Evolutionary conservation across 169 alveolate genomes (phyloP), one percentile per base, ranked within the genome.

Genomic region (Cryptosporidium parvum): DNA sequence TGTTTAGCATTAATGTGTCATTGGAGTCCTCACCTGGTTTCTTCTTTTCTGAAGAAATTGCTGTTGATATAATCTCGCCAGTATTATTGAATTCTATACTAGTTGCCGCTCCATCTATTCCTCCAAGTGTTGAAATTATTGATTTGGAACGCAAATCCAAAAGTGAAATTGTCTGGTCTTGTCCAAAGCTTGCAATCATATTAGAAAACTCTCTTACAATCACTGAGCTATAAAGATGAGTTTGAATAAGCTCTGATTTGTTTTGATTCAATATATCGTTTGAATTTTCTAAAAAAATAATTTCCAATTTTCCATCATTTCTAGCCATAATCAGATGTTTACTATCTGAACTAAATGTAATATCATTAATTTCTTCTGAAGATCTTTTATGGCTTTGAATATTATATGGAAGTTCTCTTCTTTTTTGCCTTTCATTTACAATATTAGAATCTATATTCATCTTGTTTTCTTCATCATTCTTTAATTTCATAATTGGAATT

Each of bases 181-280:
- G 70, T 26, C 89, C 89, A 62, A 80, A 80, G 29, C 89, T 80
- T 14, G 89, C 89, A 5, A 80, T n/a, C 4, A 62, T 12, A 80
- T 62, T 39, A 6, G 89, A 58, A 12, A 73, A 80, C 23, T 80
- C 89, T 21, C 16, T 59, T 4, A 80, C 69, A 35, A 59, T 14
- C 8, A 12, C 14, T 42, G 89, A 37, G 70, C 89, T 67, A 29
- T 42, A 80, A 7, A 80, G 67, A 33, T 80, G 89, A 1, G 71
- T n/a, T 10, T 42, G 71, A 58, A 52, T 56, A 14, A 73, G 68
- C 44, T 73, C 70, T 33, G 86, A 73, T 3, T 52, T 52, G 21
- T 56, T 56, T 31, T 48, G 21, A 10, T 59, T 73, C 2, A 73
- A 35, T 8, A 73, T 56, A 33, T 73, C 70, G 1, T 21, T 35